These are phyloP conservation scores for Fusarium robinianum DNA, from an alignment of 2,329 filamentous ascomycete genomes.

Conservation along the genomic window DNA sequence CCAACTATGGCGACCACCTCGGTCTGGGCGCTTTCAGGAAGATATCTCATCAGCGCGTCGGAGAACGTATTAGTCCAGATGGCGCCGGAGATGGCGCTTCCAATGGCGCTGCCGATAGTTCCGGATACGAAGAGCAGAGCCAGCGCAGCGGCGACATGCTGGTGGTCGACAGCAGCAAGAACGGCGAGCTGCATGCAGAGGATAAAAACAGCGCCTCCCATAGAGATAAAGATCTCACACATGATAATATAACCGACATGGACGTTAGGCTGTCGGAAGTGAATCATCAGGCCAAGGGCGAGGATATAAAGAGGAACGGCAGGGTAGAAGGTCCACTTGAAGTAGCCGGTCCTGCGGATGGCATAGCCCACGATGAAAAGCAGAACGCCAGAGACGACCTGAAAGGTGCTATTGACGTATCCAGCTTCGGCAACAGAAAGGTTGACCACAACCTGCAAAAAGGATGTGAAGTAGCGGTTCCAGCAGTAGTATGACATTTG, in stretches of 20 bases:
- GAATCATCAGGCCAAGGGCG: conserved; percentile 49
- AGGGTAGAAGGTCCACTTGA: conserved; percentile 52
- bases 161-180: conserved; percentile 58
- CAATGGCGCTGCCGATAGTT: conserved; percentile 51
- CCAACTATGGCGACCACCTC: conserved; percentile 50
- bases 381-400: conserved; percentile 56
- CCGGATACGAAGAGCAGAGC: conserved; percentile 52
- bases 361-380: conserved; percentile 53
- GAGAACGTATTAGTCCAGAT: conserved; percentile 51
- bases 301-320: conserved; percentile 58
- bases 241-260: conserved; percentile 55
- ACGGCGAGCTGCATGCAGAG: conserved; percentile 61
- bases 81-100: conserved; percentile 48
- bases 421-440: conserved; percentile 48
- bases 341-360: conserved; percentile 52
- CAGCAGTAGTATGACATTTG: conserved; percentile 57
- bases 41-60: conserved; percentile 41
- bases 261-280: conserved; percentile 45
- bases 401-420: conserved; percentile 55
- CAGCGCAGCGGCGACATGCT: conserved; percentile 56
- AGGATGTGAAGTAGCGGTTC: conserved; percentile 61
- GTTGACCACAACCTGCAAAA: conserved; percentile 56
- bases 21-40: conserved; percentile 44
- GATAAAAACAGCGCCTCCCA: conserved; percentile 59
- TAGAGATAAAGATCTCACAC: conserved; percentile 59